These are phyloP conservation scores for Colletotrichum siamense DNA, from an alignment of 2,329 filamentous ascomycete species.

Conservation along the genomic window DNA sequence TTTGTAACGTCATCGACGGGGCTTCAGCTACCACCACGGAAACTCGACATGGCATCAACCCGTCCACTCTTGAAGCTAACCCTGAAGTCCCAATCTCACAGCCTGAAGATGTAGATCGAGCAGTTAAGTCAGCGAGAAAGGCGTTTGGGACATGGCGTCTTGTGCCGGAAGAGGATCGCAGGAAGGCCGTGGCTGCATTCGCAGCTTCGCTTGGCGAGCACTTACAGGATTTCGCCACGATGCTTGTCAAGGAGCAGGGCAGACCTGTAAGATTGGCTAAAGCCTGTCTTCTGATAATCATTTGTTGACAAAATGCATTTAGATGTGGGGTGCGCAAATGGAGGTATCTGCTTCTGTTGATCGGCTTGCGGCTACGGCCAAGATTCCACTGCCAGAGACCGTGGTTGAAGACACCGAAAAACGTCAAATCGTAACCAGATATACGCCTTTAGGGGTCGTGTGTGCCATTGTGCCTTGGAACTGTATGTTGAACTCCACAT, in stretches of 20 bases:
- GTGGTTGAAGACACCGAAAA: neutral
- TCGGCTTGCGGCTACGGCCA: neutral
- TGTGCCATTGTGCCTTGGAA: neutral
- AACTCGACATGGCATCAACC: neutral
- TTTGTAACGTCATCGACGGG: neutral
- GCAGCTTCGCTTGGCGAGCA: neutral
- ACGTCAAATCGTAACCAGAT: neutral
- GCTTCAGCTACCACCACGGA: neutral
- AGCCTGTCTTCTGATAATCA: neutral
- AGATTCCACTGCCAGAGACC: neutral
- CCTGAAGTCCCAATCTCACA: neutral
- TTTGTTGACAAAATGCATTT: neutral
- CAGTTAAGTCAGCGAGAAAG: neutral
- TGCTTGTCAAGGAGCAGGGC: neutral
- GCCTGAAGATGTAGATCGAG: neutral
- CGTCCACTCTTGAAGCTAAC: neutral
- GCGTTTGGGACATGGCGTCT: neutral
- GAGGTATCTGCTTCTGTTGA: neutral
- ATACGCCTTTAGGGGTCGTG: neutral
- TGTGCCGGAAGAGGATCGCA: neutral
- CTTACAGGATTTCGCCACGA: neutral
- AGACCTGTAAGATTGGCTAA: neutral
- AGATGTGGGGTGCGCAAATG: neutral
- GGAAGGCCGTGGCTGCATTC: neutral
- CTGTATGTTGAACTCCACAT: neutral